Evolutionary conservation across 2,329 filamentous ascomycete species (phyloP).

Genomic region (Pseudogymnoascus destructans): DNA sequence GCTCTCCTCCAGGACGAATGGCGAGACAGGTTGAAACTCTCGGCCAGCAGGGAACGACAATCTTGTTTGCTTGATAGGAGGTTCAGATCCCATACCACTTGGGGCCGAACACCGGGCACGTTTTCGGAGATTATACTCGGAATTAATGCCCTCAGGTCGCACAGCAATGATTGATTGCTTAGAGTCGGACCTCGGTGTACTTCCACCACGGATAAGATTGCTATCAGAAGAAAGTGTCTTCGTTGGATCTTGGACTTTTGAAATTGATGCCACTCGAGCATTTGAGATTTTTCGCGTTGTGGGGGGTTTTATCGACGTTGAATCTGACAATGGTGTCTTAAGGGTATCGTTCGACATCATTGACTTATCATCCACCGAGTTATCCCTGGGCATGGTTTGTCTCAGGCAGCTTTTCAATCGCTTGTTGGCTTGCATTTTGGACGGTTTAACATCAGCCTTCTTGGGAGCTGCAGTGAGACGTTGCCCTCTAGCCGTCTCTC

Average conservation of each 20-base stretch:
- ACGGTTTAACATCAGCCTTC: background rate
- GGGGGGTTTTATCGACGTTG: constrained; percentile 16
- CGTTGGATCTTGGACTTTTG: background rate
- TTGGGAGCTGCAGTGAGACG: background rate
- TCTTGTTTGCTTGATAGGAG: background rate
- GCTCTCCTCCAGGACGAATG: background rate
- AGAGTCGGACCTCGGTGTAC: background rate
- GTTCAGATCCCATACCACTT: background rate
- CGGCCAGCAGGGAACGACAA: background rate
- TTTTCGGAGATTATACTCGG: background rate
- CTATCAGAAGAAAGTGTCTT: background rate
- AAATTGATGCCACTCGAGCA: background rate
- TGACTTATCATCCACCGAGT: background rate
- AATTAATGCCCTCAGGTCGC: background rate
- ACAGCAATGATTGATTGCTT: background rate
- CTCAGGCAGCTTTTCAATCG: background rate
- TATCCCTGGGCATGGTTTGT: background rate
- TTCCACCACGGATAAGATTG: background rate
- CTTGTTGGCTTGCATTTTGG: background rate
- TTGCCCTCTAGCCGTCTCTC: background rate
- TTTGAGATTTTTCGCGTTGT: constrained; percentile 13
- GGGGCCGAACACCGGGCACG: background rate
- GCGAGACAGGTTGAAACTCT: background rate
- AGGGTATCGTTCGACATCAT: background rate
- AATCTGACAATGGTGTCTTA: background rate